These are phyloP conservation scores for Tetragonia tetragonoides DNA, from an alignment of 148 eudicot genomes.

Conservation along the genomic window DNA sequence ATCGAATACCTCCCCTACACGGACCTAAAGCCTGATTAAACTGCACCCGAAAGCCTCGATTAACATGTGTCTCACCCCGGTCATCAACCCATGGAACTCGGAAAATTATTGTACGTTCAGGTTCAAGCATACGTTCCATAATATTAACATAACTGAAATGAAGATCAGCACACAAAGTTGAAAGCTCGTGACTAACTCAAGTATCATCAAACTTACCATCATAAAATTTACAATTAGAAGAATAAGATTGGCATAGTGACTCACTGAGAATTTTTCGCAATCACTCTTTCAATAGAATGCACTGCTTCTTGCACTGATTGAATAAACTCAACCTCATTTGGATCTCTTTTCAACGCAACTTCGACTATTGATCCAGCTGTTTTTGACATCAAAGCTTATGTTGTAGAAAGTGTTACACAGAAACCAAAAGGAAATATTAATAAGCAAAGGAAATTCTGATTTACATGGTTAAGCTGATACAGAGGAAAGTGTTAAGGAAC, in stretches of 20 bases:
- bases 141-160: conserved; percentile 77
- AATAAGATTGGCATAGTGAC: conserved; percentile 26
- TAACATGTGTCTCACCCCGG: conserved; percentile 90
- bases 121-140: conserved; percentile 95
- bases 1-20: conserved; percentile 95
- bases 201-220: not conserved
- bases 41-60: conserved; percentile 91
- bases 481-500: not conserved
- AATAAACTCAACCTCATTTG: conserved; percentile 91
- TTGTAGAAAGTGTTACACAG: conserved; percentile 23
- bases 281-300: conserved; percentile 91
- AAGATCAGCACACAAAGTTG: conserved; percentile 17
- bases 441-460: conserved; percentile 1
- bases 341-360: conserved; percentile 92
- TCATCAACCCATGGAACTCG: conserved; percentile 99
- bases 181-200: conserved; percentile 21
- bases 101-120: conserved; percentile 85
- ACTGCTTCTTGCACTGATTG: conserved; percentile 89
- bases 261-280: conserved; percentile 85
- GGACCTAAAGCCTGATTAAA: conserved; percentile 98
- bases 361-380: conserved; percentile 98
- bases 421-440: conserved; percentile 9
- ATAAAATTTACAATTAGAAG: not conserved
- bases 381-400: conserved; percentile 88
- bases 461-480: not conserved